Evolutionary conservation across 495 filamentous ascomycete genomes (phyloP).

Genomic region (Tuber umbilicatum): DNA sequence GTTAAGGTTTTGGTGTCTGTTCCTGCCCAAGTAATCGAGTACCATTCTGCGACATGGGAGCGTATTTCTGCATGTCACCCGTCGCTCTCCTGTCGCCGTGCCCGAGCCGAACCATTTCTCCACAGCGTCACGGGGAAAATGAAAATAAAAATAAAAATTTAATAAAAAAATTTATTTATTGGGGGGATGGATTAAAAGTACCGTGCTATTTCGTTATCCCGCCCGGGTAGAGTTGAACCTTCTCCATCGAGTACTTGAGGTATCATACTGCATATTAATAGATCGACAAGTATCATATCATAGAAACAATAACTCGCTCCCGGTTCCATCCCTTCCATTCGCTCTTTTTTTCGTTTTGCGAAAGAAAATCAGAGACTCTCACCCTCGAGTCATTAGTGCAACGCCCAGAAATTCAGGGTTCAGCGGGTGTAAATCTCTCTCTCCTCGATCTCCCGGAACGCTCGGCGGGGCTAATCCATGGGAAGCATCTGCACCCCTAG

Average conservation of each 20-base stretch:
- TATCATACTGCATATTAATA: not conserved
- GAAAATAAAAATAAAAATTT: not conserved
- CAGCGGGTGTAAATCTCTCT: not conserved
- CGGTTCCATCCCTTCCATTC: not conserved
- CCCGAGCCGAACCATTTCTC: not conserved
- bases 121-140: not conserved
- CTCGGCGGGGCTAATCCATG: not conserved
- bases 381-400: not conserved
- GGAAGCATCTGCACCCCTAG: not conserved
- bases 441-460: not conserved
- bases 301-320: not conserved
- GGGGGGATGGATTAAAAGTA: not conserved
- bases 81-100: not conserved
- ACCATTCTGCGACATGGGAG: not conserved
- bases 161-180: not conserved
- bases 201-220: not conserved
- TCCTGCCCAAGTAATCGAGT: not conserved
- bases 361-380: not conserved
- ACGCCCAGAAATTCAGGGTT: not conserved
- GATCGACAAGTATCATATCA: not conserved
- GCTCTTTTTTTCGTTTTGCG: not conserved
- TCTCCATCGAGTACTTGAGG: not conserved
- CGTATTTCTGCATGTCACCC: not conserved
- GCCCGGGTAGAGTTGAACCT: not conserved
- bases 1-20: not conserved